phyloP scores from a whole-genome alignment of 441 rosid genomes.

The Isatis lusitanica region DNA sequence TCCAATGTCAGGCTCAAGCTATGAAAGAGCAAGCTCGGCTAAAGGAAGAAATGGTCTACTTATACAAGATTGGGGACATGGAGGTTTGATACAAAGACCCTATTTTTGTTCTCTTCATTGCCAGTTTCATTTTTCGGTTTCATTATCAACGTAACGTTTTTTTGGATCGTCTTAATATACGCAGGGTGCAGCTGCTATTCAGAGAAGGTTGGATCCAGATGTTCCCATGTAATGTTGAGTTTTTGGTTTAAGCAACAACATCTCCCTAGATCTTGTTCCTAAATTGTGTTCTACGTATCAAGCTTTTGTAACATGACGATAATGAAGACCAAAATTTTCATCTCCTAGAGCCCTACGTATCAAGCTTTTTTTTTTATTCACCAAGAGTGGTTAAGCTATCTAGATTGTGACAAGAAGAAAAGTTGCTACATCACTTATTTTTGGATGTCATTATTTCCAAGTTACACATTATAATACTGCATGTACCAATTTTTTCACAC shows the following conservation, averaged over 20 bases:
- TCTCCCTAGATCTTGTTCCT: background rate
- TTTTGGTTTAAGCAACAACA: background rate
- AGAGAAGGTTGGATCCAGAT: slow-evolving; percentile 92
- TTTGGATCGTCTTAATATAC: background rate
- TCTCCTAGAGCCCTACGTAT: background rate
- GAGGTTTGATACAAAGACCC: slow-evolving; percentile 43
- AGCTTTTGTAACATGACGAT: slow-evolving; percentile 1
- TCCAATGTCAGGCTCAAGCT: slow-evolving; percentile 73
- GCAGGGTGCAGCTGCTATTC: slow-evolving; percentile 93
- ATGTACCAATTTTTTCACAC: no score
- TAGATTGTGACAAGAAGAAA: no score
- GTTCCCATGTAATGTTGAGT: slow-evolving; percentile 57
- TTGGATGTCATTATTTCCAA: no score
- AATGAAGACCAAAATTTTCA: background rate
- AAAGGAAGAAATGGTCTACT: slow-evolving; percentile 88
- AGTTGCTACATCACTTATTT: no score
- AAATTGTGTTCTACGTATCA: slow-evolving; percentile 1
- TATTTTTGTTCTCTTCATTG: background rate
- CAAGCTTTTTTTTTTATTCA: no score
- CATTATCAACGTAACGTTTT: background rate
- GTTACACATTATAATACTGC: no score
- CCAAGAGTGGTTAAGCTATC: background rate
- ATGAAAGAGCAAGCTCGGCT: slow-evolving; percentile 95
- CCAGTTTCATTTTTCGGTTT: background rate
- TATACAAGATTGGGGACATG: slow-evolving; percentile 82